Conservation (phyloP, 1,284 basidiomycete species). For the Tilletia caries region DNA sequence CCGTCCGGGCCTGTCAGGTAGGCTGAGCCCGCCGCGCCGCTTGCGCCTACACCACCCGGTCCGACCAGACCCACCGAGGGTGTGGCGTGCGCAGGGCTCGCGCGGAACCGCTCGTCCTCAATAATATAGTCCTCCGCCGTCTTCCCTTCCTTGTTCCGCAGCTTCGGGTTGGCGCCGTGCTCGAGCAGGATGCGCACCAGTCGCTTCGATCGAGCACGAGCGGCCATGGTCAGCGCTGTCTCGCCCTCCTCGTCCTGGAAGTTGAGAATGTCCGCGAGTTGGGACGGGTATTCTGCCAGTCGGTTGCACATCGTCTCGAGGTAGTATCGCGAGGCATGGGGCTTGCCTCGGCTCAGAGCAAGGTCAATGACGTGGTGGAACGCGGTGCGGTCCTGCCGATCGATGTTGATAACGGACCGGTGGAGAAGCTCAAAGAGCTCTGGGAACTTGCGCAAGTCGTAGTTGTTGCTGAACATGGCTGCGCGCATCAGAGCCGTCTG, state of each 20-base stretch:
- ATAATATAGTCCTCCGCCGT: conserved; percentile 98
- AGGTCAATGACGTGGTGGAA: conserved; percentile 99
- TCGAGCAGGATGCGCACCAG: conserved; percentile 93
- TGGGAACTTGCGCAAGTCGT: conserved; percentile 97
- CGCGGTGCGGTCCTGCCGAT: conserved; percentile 94
- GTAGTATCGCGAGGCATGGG: conserved; percentile 95
- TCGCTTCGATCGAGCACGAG: conserved; percentile 91
- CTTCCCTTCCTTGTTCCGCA: conserved; percentile 91
- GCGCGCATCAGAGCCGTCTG: conserved; percentile 97
- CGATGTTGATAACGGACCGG: conserved; percentile 96
- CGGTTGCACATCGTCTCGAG: conserved; percentile 92
- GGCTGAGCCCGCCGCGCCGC: conserved; percentile 26
- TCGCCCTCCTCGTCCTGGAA: conserved; percentile 99
- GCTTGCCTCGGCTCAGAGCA: conserved; percentile 96
- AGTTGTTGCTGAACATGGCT: conserved; percentile 99
- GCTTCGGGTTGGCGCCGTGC: conserved; percentile 93
- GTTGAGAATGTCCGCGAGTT: conserved; percentile 96
- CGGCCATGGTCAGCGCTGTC: conserved; percentile 94
- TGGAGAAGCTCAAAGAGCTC: conserved; percentile 95
- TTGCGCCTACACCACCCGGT: conserved; percentile 9
- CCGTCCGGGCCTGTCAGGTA: conserved; percentile 23
- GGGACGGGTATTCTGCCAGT: conserved; percentile 90
- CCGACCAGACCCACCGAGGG: conserved; percentile 23
- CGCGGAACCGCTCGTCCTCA: conserved; percentile 94
- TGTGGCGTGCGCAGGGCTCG: conserved; percentile 63